These are phyloP conservation scores for Sanguinoderma infundibulare DNA, from an alignment of 1,284 basidiomycete species.

Conservation along the genomic window DNA sequence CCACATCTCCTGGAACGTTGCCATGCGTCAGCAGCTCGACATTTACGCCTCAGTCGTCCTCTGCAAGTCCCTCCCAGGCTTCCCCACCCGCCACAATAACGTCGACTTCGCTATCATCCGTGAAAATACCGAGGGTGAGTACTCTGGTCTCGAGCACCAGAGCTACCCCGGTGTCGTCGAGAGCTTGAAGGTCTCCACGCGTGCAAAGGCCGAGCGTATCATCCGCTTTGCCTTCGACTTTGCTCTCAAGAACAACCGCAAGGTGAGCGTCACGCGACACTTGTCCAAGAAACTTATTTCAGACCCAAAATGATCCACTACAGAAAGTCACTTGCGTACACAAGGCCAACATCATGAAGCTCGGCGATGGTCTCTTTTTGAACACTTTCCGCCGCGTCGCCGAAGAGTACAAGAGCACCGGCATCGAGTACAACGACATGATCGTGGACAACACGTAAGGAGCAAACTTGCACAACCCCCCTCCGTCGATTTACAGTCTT, in stretches of 20 bases:
- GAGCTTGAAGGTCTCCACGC: conserved; percentile 96
- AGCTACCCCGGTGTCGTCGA: conserved; percentile 99
- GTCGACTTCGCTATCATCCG: conserved; percentile 99
- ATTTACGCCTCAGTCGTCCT: conserved; percentile 99
- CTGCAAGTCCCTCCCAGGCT: conserved; percentile 98
- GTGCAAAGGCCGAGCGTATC: conserved; percentile 96
- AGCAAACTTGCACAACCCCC: neutral
- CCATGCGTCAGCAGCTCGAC: conserved; percentile 99
- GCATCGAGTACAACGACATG: conserved; percentile 97
- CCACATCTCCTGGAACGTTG: conserved; percentile 99
- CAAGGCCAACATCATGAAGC: conserved; percentile 99
- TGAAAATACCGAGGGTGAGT: conserved; percentile 99
- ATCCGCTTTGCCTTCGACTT: conserved; percentile 99
- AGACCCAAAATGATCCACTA: neutral
- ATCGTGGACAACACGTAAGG: conserved; percentile 97
- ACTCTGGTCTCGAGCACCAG: conserved; percentile 98
- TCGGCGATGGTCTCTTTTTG: conserved; percentile 99
- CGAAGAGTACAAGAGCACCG: conserved; percentile 93
- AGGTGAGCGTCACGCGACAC: conserved; percentile 53
- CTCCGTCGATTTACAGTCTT: neutral
- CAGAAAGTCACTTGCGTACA: conserved; percentile 99
- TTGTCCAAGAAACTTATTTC: neutral
- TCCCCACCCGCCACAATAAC: conserved; percentile 94
- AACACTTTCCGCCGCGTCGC: conserved; percentile 98
- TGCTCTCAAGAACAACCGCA: conserved; percentile 97